Percentiles rank a stretch among this genome's conserved stretches.
Conservation (phyloP, 1,284 basidiomycete genomes). For the Pholiota adiposa region DNA sequence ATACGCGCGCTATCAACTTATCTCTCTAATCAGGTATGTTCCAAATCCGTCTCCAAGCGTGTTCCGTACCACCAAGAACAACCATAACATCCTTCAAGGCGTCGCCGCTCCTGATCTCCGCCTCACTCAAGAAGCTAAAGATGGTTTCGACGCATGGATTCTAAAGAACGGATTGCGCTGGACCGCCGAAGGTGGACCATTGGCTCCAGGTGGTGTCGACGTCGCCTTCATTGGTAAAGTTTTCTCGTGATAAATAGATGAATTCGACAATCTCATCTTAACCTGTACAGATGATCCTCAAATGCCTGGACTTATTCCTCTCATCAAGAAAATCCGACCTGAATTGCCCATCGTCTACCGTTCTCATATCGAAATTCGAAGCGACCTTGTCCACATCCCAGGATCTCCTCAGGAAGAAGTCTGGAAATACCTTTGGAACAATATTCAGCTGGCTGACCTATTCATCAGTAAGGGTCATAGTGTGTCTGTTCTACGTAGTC, state of each 20-base stretch:
- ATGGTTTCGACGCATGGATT: constrained; percentile 86
- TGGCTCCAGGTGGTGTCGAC: constrained; percentile 80
- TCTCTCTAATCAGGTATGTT: constrained; percentile 64
- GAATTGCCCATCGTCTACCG: constrained; percentile 86
- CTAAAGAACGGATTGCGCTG: constrained; percentile 82
- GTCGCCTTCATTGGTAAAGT: constrained; percentile 79
- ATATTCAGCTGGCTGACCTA: constrained; percentile 82
- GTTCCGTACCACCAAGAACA: constrained; percentile 92
- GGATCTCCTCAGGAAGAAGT: constrained; percentile 86
- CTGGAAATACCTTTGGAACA: constrained; percentile 90
- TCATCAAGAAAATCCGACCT: constrained; percentile 81
- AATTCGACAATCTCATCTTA: constrained; percentile 14
- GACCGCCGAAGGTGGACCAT: constrained; percentile 79
- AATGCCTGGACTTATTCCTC: constrained; percentile 86
- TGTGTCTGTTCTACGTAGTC: background rate
- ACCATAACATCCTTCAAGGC: constrained; percentile 88
- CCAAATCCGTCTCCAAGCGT: constrained; percentile 86
- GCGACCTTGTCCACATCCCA: constrained; percentile 72
- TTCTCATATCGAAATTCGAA: constrained; percentile 89
- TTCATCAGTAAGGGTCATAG: constrained; percentile 68
- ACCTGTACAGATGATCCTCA: constrained; percentile 70
- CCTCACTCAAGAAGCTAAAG: constrained; percentile 75
- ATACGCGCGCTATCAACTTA: background rate
- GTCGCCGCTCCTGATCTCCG: constrained; percentile 78
- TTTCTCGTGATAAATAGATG: constrained; percentile 5